Evolutionary conservation across 192 early-diverging fungal genomes (phyloP).

Genomic region (Coemansia sp.): DNA sequence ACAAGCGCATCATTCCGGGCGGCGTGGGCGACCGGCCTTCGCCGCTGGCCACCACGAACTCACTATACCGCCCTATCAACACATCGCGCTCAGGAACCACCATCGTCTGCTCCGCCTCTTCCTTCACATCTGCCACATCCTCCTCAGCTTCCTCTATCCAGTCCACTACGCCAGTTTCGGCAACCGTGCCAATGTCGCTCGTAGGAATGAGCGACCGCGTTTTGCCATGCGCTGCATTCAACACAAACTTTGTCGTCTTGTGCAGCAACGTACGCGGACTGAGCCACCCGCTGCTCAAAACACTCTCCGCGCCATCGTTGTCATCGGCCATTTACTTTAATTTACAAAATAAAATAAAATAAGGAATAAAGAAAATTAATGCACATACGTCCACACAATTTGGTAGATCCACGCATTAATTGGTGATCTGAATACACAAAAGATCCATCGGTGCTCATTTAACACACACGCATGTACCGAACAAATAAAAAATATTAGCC

Average conservation of each 20-base stretch:
- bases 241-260: slow-evolving; percentile 45
- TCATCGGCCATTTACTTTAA: slow-evolving; percentile 2
- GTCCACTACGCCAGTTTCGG: slow-evolving; percentile 18
- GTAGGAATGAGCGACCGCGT: slow-evolving; percentile 48
- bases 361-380: slow-evolving; percentile 1
- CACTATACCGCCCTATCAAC: slow-evolving; percentile 30
- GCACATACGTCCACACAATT: neutral
- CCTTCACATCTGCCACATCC: neutral
- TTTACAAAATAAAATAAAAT: neutral
- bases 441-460: too few relatives aligned
- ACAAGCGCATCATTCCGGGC: slow-evolving; percentile 2
- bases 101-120: neutral
- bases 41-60: neutral
- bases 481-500: too few relatives aligned
- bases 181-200: slow-evolving; percentile 10
- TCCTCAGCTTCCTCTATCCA: slow-evolving; percentile 3
- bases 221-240: slow-evolving; percentile 51
- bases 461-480: too few relatives aligned
- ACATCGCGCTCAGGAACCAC: slow-evolving; percentile 42
- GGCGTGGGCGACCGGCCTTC: slow-evolving; percentile 4
- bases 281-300: slow-evolving; percentile 1
- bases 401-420: neutral
- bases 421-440: too few relatives aligned
- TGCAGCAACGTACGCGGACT: slow-evolving; percentile 33
- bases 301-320: neutral